These are phyloP conservation scores for Penicillium polonicum DNA, from an alignment of 2,329 filamentous ascomycete genomes.

Conservation along the genomic window DNA sequence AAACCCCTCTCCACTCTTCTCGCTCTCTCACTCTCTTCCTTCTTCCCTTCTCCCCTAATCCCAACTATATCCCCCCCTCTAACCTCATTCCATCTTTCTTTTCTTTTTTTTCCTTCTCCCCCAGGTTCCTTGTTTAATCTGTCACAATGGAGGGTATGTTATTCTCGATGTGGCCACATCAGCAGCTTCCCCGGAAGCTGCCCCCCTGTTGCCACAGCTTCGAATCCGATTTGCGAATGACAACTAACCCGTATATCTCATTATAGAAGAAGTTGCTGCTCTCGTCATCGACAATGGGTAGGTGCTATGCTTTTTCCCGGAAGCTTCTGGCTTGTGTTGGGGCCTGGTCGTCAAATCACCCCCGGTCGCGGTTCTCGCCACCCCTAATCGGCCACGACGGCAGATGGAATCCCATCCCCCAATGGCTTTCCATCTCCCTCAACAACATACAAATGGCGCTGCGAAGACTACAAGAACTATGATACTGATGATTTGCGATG, in stretches of 20 bases:
- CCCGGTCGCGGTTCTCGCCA: conserved; percentile 24
- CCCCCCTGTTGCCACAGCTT: conserved; percentile 13
- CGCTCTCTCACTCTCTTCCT: conserved; percentile 18
- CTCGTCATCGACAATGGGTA: conserved; percentile 99
- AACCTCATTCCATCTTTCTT: conserved; percentile 40
- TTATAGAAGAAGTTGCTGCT: conserved; percentile 97
- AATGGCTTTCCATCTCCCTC: conserved; percentile 14
- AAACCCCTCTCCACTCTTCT: conserved; percentile 25
- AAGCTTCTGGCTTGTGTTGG: conserved; percentile 29
- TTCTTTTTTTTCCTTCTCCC: conserved; percentile 34
- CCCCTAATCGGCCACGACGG: conserved; percentile 19
- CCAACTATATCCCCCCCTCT: conserved; percentile 34
- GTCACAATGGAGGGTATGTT: conserved; percentile 66
- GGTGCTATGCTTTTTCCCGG: conserved; percentile 51
- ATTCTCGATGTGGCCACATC: conserved; percentile 33
- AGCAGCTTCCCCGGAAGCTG: conserved; percentile 20
- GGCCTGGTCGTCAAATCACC: conserved; percentile 11
- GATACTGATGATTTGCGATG: conserved; percentile 32
- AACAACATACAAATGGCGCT: conserved; percentile 1
- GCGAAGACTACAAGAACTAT: background rate
- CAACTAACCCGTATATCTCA: conserved; percentile 40
- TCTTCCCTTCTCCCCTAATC: conserved; percentile 20
- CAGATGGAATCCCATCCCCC: conserved; percentile 14
- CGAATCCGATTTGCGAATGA: conserved; percentile 19
- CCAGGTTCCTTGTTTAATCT: conserved; percentile 24